Evolutionary conservation across 2,329 filamentous ascomycete genomes (phyloP).

Genomic region (Cryphonectria parasitica): DNA sequence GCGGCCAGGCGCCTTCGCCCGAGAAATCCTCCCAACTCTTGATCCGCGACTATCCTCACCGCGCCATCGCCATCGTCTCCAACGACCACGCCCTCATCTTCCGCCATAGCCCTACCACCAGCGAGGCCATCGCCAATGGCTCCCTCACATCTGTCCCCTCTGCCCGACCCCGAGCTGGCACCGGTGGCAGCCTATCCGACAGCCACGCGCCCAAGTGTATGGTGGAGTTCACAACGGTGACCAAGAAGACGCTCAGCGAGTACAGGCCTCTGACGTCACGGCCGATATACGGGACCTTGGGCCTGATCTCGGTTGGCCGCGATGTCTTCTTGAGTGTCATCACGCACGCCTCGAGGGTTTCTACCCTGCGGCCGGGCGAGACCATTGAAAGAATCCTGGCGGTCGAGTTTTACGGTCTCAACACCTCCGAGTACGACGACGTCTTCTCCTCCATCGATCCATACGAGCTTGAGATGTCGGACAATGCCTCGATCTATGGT

Average conservation of each 20-base stretch:
- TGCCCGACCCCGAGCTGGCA: conserved; percentile 45
- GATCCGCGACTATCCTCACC: conserved; percentile 83
- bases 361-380: conserved; percentile 83
- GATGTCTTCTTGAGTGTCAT: conserved; percentile 94
- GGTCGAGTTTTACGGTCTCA: conserved; percentile 93
- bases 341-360: conserved; percentile 76
- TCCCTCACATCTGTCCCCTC: conserved; percentile 59
- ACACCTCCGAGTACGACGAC: conserved; percentile 83
- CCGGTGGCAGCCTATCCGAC: conserved; percentile 44
- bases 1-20: conserved; percentile 51
- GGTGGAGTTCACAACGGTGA: conserved; percentile 77
- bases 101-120: conserved; percentile 72
- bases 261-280: conserved; percentile 77
- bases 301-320: conserved; percentile 78
- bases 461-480: conserved; percentile 53
- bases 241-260: conserved; percentile 69
- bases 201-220: conserved; percentile 69
- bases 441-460: conserved; percentile 59
- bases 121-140: conserved; percentile 61
- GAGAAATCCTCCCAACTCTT: conserved; percentile 76
- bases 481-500: conserved; percentile 52
- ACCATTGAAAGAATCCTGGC: conserved; percentile 84
- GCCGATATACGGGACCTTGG: conserved; percentile 82
- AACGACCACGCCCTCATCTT: conserved; percentile 81
- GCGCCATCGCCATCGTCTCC: conserved; percentile 85